Evolutionary conservation across 805 yeast genomes (phyloP), one percentile per base, ranked within the genome.

Genomic region (Candida tallmaniae): DNA sequence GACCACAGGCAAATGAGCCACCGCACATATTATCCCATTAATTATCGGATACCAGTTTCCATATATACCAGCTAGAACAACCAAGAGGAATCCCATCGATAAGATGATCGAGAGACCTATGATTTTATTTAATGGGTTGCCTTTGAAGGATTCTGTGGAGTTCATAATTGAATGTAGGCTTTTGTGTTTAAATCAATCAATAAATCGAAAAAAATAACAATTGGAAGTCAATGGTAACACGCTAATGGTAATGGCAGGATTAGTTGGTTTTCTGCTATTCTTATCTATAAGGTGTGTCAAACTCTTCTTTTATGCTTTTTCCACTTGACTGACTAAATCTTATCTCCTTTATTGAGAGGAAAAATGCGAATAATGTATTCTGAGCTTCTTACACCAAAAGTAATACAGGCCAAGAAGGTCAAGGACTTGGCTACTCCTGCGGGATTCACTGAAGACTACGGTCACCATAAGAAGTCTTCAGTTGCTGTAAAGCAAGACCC

Each of bases 21-120:
- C 44, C 12, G 62, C 66, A 41, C 65, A 67, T 27, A 65, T 52
- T 16, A 65, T 31, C 5, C 71, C 70, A 45, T 83, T 86, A 24
- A 81, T 71, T 38, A 90, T 70, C 23, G 98, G 97, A 50, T 82
- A 78, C 94, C 96, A 93, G 57, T 87, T 88, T 31, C 85, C 83
- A 63, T 77, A 86, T 9, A 93, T 68, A 34, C 95, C 88, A 29
- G 96, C 87, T 22, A 93, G 68, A 17, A 90, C 84, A 28, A 89
- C 87, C 44, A 93, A 67, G 23, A 93, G 74, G 50, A 90, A 90
- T 5, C 98, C 98, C 45, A 87, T 72, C 1, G 97, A 93, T 20
- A 90, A 70, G 29, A 89, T 78, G 25, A 80, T 70, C 11, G 93
- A 76, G 13, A 86, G 75, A 11, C 82, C 80, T 27, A 86, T 82